Evolutionary conservation across 495 filamentous ascomycete species (phyloP).

Genomic region (Xylaria sp.): DNA sequence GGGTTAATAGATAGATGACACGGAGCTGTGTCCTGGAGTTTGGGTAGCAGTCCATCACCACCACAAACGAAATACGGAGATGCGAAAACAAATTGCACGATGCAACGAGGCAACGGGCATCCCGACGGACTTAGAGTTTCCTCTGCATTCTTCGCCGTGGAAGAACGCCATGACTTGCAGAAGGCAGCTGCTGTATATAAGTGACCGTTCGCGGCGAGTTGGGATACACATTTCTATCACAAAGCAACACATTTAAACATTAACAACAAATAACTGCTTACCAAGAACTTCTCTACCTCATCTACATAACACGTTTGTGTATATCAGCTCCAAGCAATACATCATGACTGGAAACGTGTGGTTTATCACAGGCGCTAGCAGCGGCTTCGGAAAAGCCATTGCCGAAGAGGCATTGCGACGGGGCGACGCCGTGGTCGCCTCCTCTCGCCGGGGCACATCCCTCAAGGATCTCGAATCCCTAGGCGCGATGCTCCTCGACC

Average conservation of each 20-base stretch:
- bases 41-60: background rate
- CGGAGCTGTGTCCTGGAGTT: background rate
- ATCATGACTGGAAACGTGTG: constrained; percentile 35
- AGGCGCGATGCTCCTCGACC: constrained; percentile 41
- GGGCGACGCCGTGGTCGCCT: constrained; percentile 60
- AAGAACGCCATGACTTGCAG: too few species aligned
- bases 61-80: background rate
- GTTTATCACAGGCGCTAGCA: constrained; percentile 59
- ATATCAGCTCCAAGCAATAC: background rate
- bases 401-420: constrained; percentile 47
- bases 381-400: constrained; percentile 54
- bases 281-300: background rate
- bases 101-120: background rate
- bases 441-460: constrained; percentile 48
- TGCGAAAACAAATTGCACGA: background rate
- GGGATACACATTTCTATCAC: background rate
- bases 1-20: background rate
- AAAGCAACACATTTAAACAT: background rate
- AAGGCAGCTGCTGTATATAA: background rate
- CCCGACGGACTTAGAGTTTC: background rate
- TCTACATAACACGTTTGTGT: background rate
- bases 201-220: background rate
- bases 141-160: background rate
- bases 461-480: constrained; percentile 29
- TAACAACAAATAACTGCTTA: background rate